phyloP scores from a whole-genome alignment of 495 filamentous ascomycete genomes.

The Penicillium maclennaniae region DNA sequence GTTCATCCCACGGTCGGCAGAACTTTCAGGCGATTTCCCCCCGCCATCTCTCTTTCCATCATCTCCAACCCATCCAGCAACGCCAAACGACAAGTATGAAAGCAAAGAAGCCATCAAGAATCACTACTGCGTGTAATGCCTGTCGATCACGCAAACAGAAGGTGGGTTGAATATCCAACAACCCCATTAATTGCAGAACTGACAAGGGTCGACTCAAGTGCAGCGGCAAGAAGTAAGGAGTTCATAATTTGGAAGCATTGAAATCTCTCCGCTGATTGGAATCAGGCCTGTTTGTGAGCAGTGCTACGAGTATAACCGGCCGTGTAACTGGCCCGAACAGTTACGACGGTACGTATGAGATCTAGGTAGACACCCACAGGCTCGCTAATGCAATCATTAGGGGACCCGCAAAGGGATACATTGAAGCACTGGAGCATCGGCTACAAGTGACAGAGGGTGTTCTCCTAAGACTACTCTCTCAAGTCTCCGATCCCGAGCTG shows the following conservation, averaged over 20 bases:
- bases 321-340: conserved; percentile 40
- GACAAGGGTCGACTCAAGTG: conserved; percentile 23
- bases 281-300: conserved; percentile 35
- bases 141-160: conserved; percentile 41
- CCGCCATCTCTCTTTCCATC: conserved; percentile 2
- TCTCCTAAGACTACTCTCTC: conserved; percentile 30
- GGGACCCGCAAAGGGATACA: conserved; percentile 39
- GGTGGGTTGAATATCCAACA: conserved; percentile 12
- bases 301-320: conserved; percentile 33
- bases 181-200: background rate
- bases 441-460: conserved; percentile 36
- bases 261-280: background rate
- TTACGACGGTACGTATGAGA: conserved; percentile 29
- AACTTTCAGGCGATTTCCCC: conserved; percentile 25
- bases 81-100: conserved; percentile 11
- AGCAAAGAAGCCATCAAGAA: conserved; percentile 24
- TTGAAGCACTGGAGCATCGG: conserved; percentile 37
- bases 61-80: background rate
- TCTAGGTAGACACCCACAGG: background rate
- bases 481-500: conserved; percentile 30
- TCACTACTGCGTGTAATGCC: conserved; percentile 36
- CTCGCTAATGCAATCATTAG: conserved; percentile 13
- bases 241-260: background rate
- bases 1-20: conserved; percentile 16
- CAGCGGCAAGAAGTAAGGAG: conserved; percentile 33